Evolutionary conservation across 306 rosid genomes (phyloP), one percentile per base, ranked within the genome.

Genomic region (Acacia confusa): DNA sequence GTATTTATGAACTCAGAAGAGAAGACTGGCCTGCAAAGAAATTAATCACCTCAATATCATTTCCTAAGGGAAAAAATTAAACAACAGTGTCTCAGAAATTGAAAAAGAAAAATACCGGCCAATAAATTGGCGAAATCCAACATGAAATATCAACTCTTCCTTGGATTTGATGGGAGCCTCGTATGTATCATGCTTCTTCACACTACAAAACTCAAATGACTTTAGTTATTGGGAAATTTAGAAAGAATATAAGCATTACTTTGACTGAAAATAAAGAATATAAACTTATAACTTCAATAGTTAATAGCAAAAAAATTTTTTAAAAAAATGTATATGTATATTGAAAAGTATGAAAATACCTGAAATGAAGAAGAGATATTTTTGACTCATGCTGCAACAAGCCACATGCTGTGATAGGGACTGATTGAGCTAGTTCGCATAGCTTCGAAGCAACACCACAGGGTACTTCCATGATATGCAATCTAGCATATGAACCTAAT

Each of bases 111-210:
- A 63, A 66, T 85, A 94, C 98, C 97, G 88, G 44, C 94, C 97
- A 88, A 95, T 79, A 84, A 93, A 95, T 79, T 93, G 99, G 73
- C 99, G 98, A 88, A 95, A 95, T 65, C 99, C 99, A 78, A 89
- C 98, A 85, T 95, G 93, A 83, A 95, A 95, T 75, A 93, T 74
- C 47, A 95, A 80, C 80, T 93, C 97, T 77, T 95, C 99, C 87
- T 95, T 95, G 73, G 97, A 81, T 86, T 91, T 95, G 81, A 95
- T 88, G 65, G 99, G 97, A 38, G 85, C 89, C 16, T 83, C 90
- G 77, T 86, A 90, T 38, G 90, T 71, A 67, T 95, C 98, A 19
- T 88, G 91, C 88, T 91, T 93, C 88, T 95, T 95, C 83, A 95
- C 85, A 81, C 99, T 95, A 82, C 88, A 87, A 76, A 82, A 82